These are phyloP conservation scores for Rhynchospora breviuscula DNA, from an alignment of 176 grass and related monocot species.

Conservation along the genomic window DNA sequence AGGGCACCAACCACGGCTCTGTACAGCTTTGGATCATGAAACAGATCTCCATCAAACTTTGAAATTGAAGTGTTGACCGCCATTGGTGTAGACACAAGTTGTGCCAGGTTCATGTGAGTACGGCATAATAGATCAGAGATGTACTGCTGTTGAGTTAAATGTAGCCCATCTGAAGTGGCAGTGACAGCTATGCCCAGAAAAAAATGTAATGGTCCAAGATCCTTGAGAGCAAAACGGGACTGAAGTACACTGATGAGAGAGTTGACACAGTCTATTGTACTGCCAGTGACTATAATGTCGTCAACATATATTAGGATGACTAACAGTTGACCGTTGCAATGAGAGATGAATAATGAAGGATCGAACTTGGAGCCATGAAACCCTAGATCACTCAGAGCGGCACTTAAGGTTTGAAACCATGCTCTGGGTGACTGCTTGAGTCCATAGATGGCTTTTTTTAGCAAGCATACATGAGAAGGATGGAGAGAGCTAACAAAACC, in stretches of 20 bases:
- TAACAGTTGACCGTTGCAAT: no score
- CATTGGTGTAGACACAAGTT: neutral
- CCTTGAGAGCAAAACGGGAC: neutral
- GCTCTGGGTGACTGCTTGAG: no score
- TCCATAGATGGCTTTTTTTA: no score
- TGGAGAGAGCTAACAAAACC: no score
- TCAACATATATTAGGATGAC: no score
- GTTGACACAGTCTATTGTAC: no score
- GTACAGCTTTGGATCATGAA: neutral
- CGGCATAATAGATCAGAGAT: neutral
- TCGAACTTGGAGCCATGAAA: no score
- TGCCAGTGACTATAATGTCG: no score
- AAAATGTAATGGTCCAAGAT: neutral
- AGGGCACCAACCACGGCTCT: neutral
- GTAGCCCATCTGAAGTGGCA: neutral
- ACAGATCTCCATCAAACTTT: neutral
- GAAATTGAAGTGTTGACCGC: neutral
- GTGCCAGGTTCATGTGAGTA: neutral
- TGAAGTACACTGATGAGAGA: neutral
- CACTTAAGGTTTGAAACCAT: no score
- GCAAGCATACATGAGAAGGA: no score
- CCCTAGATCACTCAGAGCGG: no score
- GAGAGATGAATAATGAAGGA: no score
- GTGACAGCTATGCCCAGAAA: neutral
- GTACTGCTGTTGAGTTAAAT: neutral